These are phyloP conservation scores for Naganishia cerealis DNA, from an alignment of 1,284 basidiomycete species.

Conservation along the genomic window DNA sequence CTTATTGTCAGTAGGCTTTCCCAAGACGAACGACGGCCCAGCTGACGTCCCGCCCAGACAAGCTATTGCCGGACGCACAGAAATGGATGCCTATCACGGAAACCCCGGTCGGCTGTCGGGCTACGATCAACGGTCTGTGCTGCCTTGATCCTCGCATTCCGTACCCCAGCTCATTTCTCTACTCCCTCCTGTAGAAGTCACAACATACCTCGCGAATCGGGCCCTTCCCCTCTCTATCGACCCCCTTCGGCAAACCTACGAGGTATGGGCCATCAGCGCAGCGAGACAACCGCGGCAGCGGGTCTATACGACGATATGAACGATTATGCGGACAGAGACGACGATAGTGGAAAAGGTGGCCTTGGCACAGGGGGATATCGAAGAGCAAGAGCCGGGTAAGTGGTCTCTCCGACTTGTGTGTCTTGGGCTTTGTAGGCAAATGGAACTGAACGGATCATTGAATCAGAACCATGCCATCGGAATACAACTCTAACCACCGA, in stretches of 20 bases:
- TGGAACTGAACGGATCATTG: background rate
- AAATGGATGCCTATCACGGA: constrained; percentile 15
- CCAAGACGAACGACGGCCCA: background rate
- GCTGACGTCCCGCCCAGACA: background rate
- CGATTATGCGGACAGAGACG: constrained; percentile 12
- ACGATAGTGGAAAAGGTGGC: constrained; percentile 25
- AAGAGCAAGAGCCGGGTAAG: constrained; percentile 53
- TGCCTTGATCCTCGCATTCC: background rate
- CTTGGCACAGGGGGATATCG: constrained; percentile 38
- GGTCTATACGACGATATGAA: constrained; percentile 18
- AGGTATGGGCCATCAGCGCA: constrained; percentile 25
- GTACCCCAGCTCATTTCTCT: background rate
- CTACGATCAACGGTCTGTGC: constrained; percentile 20
- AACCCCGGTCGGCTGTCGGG: constrained; percentile 11
- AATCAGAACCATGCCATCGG: constrained; percentile 10
- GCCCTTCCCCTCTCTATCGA: constrained; percentile 19
- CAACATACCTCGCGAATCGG: constrained; percentile 15
- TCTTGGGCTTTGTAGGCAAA: background rate
- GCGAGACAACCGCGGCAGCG: constrained; percentile 13
- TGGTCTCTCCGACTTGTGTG: constrained; percentile 50
- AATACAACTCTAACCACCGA: constrained; percentile 21
- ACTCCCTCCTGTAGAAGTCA: background rate
- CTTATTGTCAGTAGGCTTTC: background rate
- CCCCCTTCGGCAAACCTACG: constrained; percentile 17
- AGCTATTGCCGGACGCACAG: background rate